Conservation (phyloP, 164 flowering plant species). For the Kingdonia uniflora region DNA sequence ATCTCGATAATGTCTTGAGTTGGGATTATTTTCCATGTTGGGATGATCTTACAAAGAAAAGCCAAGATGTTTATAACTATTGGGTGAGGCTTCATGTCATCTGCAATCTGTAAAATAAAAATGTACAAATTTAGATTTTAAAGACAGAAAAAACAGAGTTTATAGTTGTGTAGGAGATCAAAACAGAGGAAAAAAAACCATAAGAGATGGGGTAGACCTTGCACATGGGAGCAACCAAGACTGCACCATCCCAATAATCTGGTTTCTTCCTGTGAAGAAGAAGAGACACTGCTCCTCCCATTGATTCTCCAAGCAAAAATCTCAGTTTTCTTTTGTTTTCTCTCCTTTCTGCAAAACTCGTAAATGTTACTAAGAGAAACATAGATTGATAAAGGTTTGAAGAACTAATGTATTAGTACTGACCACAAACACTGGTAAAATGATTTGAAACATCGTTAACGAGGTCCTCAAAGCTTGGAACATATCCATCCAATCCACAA, state of each 20-base stretch:
- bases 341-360: slow-evolving; percentile 28
- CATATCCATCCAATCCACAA: slow-evolving; percentile 45
- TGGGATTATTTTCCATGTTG: slow-evolving; percentile 83
- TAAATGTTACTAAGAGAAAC: not conserved
- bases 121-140: not conserved
- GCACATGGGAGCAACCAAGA: slow-evolving; percentile 94
- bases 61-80: slow-evolving; percentile 32
- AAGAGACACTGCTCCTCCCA: slow-evolving; percentile 90
- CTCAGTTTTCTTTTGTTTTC: slow-evolving; percentile 56
- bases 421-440: slow-evolving; percentile 53
- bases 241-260: slow-evolving; percentile 71
- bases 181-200: not conserved
- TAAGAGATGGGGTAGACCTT: slow-evolving; percentile 35
- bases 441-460: slow-evolving; percentile 54
- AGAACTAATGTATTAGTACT: not conserved
- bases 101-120: slow-evolving; percentile 55
- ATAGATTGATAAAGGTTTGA: not conserved
- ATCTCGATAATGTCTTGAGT: slow-evolving; percentile 51
- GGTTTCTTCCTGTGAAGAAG: slow-evolving; percentile 57
- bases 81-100: slow-evolving; percentile 52
- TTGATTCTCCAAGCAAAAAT: slow-evolving; percentile 74
- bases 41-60: slow-evolving; percentile 41
- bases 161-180: not conserved
- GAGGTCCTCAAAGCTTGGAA: slow-evolving; percentile 45
- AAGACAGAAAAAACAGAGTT: not conserved